A percentile compares a stretch with the other conserved stretches of the same genome.
Conservation (phyloP, 257 asterid species). For the Fraxinus pennsylvanica region DNA sequence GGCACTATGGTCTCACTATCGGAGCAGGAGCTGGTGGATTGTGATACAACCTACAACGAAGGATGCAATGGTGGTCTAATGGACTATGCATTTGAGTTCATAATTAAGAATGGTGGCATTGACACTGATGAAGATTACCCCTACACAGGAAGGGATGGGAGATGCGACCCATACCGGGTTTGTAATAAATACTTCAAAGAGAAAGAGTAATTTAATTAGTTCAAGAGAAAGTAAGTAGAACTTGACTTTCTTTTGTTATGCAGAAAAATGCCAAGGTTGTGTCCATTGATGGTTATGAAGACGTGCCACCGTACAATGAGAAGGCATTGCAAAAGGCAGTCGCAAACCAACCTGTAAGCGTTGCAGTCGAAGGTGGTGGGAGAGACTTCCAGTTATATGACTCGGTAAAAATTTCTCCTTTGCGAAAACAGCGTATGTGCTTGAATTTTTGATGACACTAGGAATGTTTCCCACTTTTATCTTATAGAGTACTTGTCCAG, state of each 20-base stretch:
- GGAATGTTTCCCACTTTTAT: too few relatives aligned
- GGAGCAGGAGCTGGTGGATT: conserved; percentile 67
- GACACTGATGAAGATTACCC: conserved; percentile 63
- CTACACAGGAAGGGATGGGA: conserved; percentile 44
- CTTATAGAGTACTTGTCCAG: too few relatives aligned
- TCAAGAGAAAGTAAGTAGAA: neutral
- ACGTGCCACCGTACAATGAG: conserved; percentile 45
- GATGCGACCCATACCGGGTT: conserved; percentile 52
- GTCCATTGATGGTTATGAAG: conserved; percentile 57
- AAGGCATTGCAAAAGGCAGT: conserved; percentile 55
- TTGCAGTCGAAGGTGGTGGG: conserved; percentile 79
- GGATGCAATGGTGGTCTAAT: conserved; percentile 73
- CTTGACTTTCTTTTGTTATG: conserved; percentile 5
- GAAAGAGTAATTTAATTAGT: neutral
- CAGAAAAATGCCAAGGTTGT: conserved; percentile 77
- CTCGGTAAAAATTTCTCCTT: conserved; percentile 36
- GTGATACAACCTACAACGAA: conserved; percentile 46
- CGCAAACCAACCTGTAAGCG: conserved; percentile 55
- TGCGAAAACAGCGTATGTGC: neutral
- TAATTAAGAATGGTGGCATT: conserved; percentile 61
- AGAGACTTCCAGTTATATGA: conserved; percentile 65
- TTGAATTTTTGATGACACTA: neutral
- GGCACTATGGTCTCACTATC: conserved; percentile 53
- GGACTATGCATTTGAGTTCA: conserved; percentile 67
- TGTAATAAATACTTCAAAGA: conserved; percentile 3